Conservation (phyloP, 179 eudicot species). For the Monotropa hypopitys region DNA sequence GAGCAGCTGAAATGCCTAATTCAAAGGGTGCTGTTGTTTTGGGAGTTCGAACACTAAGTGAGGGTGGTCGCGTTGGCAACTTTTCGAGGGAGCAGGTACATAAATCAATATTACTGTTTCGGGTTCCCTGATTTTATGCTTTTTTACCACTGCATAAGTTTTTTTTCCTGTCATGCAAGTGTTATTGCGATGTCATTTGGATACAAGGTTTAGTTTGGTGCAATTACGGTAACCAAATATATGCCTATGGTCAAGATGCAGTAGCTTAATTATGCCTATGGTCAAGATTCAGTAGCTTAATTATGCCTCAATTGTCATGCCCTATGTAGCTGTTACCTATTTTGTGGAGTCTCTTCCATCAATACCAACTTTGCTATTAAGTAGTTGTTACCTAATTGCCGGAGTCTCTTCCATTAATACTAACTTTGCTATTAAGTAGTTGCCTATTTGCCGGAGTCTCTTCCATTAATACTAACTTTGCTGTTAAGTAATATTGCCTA, state of each 20-base stretch:
- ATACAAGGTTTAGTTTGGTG: background rate
- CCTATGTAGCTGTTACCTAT: background rate
- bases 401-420: background rate
- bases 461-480: background rate
- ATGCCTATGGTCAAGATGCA: background rate
- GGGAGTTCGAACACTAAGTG: conserved; percentile 97
- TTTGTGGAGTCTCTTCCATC: background rate
- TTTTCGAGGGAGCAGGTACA: conserved; percentile 94
- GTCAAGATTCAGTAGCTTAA: background rate
- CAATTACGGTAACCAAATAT: background rate
- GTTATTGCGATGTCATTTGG: too few species aligned
- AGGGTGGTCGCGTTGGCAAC: conserved; percentile 97
- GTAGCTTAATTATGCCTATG: background rate
- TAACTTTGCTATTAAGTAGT: background rate
- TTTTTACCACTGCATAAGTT: background rate
- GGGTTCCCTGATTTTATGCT: background rate
- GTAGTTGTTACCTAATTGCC: background rate
- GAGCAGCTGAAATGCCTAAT: conserved; percentile 70
- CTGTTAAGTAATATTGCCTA: background rate
- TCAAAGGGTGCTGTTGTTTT: conserved; percentile 84
- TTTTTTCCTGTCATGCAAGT: background rate
- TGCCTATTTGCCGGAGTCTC: background rate
- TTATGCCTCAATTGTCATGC: background rate
- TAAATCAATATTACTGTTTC: background rate
- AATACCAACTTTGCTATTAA: background rate